Base-by-base conservation (phyloP, 495 filamentous ascomycete genomes). In the Podospora appendiculata region DNA sequence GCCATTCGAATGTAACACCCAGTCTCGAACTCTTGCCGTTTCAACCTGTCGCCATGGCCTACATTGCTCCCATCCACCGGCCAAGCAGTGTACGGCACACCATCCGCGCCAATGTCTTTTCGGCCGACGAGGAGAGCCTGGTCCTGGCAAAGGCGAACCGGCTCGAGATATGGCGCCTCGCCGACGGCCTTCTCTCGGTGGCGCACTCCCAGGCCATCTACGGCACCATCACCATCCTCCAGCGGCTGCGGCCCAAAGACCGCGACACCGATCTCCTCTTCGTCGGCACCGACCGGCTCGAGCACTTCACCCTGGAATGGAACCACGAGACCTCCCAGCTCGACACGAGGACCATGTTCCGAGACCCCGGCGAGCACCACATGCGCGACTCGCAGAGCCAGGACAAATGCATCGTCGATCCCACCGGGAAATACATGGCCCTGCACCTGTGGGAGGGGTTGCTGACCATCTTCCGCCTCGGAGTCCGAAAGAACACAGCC, bases 141-240 rank as follows among this genome's bases (percentile, higher is more conserved):
- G 84, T 96, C 43, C 74, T 95, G 55, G 90, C 89, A 38, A 96
- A 95, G 72, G 77, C 88, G n/a, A 96, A 94, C 59, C 83, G 89
- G 32, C 72, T 97, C 41, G 94, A 99, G 68, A 84, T 96, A 70
- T 96, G 77, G 77, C 73, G 67, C n/a, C 64, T 72, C 41, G 52
- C 62, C 10, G 64, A 72, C 2, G 66, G 64, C 1, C 50, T 53
- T 13, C 59, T 70, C 39, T 51, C 52, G 13, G 70, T 90, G 41
- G 67, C 71, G 18, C 78, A 87, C 19, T 83, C 86, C 6, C 81
- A 80, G 58, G 68, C 77, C 46, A 69, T 99, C 47, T 91, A 89
- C 62, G 94, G 91, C 59, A 84, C 82, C 58, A 82, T 97, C 48
- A 83, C 86, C 0, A 89, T 96, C 71, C 80, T 99, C 40, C 82